Percentiles rank a stretch among this genome's conserved stretches.
Evolutionary conservation across 257 asterid species (phyloP).

Genomic region (Solanum corneliomulleri): DNA sequence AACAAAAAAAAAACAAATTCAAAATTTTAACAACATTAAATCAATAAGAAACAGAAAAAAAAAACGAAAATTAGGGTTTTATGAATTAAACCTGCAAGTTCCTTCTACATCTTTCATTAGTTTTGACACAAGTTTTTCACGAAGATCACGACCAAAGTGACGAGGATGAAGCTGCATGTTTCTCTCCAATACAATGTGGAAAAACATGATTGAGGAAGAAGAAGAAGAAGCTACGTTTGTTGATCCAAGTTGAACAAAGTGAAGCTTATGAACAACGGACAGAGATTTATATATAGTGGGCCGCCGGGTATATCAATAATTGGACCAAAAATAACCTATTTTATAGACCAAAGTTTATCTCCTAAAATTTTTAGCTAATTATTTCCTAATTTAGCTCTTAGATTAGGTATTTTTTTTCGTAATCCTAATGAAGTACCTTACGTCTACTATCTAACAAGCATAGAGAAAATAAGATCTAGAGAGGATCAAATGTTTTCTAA

Average conservation of each 20-base stretch:
- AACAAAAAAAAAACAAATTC: background rate
- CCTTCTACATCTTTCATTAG: slow-evolving; percentile 98
- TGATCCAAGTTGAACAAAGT: background rate
- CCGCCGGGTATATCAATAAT: background rate
- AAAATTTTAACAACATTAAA: background rate
- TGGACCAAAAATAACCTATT: background rate
- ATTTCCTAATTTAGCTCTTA: too few species aligned
- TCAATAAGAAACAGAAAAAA: background rate
- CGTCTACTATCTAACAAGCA: too few species aligned
- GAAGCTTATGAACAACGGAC: background rate
- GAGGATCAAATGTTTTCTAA: too few species aligned
- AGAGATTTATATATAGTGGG: background rate
- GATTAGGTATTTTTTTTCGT: too few species aligned
- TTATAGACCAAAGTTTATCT: background rate
- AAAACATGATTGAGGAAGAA: slow-evolving; percentile 35
- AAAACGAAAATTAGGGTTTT: background rate
- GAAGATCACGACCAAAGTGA: slow-evolving; percentile 91
- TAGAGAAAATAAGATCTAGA: too few species aligned
- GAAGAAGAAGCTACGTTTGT: background rate
- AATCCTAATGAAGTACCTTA: too few species aligned
- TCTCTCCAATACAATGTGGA: slow-evolving; percentile 84
- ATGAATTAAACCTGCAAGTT: slow-evolving; percentile 62
- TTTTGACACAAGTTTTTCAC: slow-evolving; percentile 84
- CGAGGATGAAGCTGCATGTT: slow-evolving; percentile 99
- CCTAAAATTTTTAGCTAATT: background rate